Evolutionary conservation across 192 early-diverging fungal species (phyloP).

Genomic region (Coemansia nantahalensis): DNA sequence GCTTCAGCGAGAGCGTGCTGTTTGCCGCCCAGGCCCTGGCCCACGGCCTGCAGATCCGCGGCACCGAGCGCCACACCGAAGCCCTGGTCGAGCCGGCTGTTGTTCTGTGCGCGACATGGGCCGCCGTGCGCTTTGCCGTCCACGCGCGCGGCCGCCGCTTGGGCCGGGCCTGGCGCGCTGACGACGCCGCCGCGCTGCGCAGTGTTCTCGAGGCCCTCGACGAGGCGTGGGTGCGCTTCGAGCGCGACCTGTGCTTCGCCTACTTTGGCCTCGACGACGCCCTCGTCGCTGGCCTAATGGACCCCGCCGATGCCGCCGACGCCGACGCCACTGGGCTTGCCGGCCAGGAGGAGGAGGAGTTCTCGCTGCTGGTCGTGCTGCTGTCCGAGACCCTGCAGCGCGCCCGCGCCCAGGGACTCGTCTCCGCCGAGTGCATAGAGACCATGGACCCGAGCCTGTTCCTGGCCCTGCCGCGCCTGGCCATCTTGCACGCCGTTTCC

Average conservation of each 20-base stretch:
- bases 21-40: slow-evolving; percentile 69
- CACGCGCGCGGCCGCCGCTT: slow-evolving; percentile 25
- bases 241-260: slow-evolving; percentile 66
- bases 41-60: slow-evolving; percentile 64
- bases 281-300: slow-evolving; percentile 53
- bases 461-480: slow-evolving; percentile 58
- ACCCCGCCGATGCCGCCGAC: slow-evolving; percentile 45
- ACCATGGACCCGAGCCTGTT: slow-evolving; percentile 60
- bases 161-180: slow-evolving; percentile 12
- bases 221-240: slow-evolving; percentile 63
- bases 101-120: slow-evolving; percentile 57
- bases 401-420: slow-evolving; percentile 21
- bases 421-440: slow-evolving; percentile 51
- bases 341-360: slow-evolving; percentile 21
- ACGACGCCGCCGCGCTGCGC: slow-evolving; percentile 44
- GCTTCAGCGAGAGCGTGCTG: slow-evolving; percentile 68
- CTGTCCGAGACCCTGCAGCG: slow-evolving; percentile 62
- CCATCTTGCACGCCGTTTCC: slow-evolving; percentile 57
- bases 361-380: slow-evolving; percentile 56
- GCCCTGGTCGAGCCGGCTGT: slow-evolving; percentile 54
- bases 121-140: slow-evolving; percentile 57
- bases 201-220: slow-evolving; percentile 64
- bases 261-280: slow-evolving; percentile 62
- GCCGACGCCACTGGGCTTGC: slow-evolving; percentile 16
- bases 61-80: slow-evolving; percentile 59